Evolutionary conservation across 768 basidiomycete species (phyloP), one percentile per base, ranked within the genome.

Genomic region (Hysterangium stoloniferum): DNA sequence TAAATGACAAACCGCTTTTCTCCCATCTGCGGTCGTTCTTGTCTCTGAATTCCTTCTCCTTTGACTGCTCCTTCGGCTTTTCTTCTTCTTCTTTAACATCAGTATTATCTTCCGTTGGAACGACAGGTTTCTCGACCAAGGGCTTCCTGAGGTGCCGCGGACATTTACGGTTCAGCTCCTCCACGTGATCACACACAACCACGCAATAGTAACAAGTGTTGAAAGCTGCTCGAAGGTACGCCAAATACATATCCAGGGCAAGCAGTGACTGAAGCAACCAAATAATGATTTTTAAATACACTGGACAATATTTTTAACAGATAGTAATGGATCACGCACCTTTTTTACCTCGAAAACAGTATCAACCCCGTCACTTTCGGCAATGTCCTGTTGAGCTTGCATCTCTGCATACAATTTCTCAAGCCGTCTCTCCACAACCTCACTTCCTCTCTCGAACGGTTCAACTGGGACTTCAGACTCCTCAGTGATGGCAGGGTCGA

Each of bases 131-230:
- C 67, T 82, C 80, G 53, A 78, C 76, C 60, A 84, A 61, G 34
- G 86, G 79, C 65, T 82, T 84, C 68, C 95, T 79, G 56, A 86
- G 74, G 71, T 99, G 96, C 71, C 82, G 82, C 59, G 96, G 72
- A 75, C 95, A 97, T 71, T 92, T 91, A 64, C 91, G 80, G 67
- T 92, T 84, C 61, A 99, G 76, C 73, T 96, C 92, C 71, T 99
- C 96, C 66, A 86, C 69, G 71, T 92, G 92, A 70, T 95, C 86
- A 65, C 84, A 86, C 58, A 89, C 79, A 64, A 90, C 82, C 60
- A 86, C 84, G 75, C 96, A 99, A 71, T 99, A 99, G 71, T 95
- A 99, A 79, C 96, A 96, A 62, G 89, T 83, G 77, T 91, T 78
- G 69, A 86, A 93, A 48, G 88, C 94, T 64, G 82, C 77, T 58